These are phyloP conservation scores for Pseudocercospora cruenta DNA, from an alignment of 2,329 filamentous ascomycete species.

Conservation along the genomic window DNA sequence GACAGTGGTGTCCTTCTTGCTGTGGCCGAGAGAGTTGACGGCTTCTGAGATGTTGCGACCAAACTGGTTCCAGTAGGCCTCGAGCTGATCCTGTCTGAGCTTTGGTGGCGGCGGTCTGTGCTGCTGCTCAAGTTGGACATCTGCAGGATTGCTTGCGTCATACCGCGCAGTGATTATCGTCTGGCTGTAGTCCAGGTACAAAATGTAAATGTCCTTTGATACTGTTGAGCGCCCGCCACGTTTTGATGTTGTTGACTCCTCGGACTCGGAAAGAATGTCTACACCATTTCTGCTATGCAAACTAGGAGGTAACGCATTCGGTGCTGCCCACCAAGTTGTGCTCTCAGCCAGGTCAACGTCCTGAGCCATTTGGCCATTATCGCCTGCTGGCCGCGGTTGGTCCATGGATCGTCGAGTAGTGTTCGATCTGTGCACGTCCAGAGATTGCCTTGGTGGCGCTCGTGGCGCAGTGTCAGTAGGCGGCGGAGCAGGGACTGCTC, in stretches of 20 bases:
- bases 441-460: conserved; percentile 54
- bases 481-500: conserved; percentile 51
- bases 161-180: conserved; percentile 82
- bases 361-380: conserved; percentile 81
- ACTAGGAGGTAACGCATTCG: conserved; percentile 76
- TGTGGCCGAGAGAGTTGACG: conserved; percentile 64
- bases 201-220: conserved; percentile 80
- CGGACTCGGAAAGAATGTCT: conserved; percentile 80
- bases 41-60: conserved; percentile 76
- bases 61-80: conserved; percentile 79
- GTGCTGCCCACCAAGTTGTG: conserved; percentile 85
- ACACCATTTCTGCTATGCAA: conserved; percentile 75
- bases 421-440: conserved; percentile 62
- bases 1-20: conserved; percentile 77
- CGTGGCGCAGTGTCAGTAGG: conserved; percentile 41
- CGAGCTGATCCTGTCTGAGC: conserved; percentile 89
- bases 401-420: conserved; percentile 71
- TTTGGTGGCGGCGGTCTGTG: conserved; percentile 81
- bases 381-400: conserved; percentile 68
- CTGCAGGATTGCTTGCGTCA: conserved; percentile 72
- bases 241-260: conserved; percentile 72
- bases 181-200: conserved; percentile 96
- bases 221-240: conserved; percentile 71
- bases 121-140: conserved; percentile 78
- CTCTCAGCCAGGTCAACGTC: conserved; percentile 78